These are phyloP conservation scores for Yamadazyma blattariae DNA, from an alignment of 1,139 yeast genomes.

Conservation along the genomic window DNA sequence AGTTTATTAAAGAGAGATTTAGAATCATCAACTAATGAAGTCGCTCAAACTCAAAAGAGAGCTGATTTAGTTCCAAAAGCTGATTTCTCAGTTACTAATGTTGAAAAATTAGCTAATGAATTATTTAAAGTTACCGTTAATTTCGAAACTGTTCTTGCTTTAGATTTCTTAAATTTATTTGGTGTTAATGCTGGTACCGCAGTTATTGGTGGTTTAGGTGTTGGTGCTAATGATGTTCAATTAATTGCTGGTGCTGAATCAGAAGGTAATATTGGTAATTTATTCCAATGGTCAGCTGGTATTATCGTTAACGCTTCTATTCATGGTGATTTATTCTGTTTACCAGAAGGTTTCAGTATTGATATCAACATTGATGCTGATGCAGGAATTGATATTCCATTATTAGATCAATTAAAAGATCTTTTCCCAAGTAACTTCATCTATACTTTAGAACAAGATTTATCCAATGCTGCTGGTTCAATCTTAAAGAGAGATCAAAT, in stretches of 20 bases:
- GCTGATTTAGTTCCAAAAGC: constrained; percentile 25
- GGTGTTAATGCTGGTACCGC: constrained; percentile 20
- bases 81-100: constrained; percentile 24
- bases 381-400: constrained; percentile 15
- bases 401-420: constrained; percentile 16
- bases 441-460: constrained; percentile 12
- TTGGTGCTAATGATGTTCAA: constrained; percentile 11
- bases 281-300: constrained; percentile 27
- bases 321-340: constrained; percentile 23
- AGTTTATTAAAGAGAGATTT: constrained; percentile 13
- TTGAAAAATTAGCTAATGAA: constrained; percentile 21
- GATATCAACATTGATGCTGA: constrained; percentile 18
- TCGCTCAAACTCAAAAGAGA: constrained; percentile 10
- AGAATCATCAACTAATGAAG: constrained; percentile 3
- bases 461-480: constrained; percentile 5
- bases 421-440: constrained; percentile 10
- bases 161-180: constrained; percentile 20
- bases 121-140: constrained; percentile 27
- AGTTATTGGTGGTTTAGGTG: constrained; percentile 18
- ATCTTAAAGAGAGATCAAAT: constrained; percentile 12
- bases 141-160: constrained; percentile 21
- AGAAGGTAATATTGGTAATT: constrained; percentile 21
- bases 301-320: constrained; percentile 20
- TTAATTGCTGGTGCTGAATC: constrained; percentile 17
- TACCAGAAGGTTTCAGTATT: constrained; percentile 27